Evolutionary conservation across 2,329 filamentous ascomycete species (phyloP).

Genomic region (Cercospora sesami): DNA sequence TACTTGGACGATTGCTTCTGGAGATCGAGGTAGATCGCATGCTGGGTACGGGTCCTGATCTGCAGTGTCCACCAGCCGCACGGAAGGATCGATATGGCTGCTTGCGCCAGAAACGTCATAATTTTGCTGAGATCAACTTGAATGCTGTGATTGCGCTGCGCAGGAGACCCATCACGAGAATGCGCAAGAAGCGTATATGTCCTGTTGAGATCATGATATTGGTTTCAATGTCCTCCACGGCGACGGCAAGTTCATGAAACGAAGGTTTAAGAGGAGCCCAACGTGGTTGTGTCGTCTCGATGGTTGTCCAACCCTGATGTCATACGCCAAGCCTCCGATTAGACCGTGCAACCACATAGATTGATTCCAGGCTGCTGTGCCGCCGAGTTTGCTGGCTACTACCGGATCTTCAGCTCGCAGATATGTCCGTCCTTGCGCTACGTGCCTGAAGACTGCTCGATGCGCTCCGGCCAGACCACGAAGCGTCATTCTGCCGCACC

Average conservation of each 20-base stretch:
- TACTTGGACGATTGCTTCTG: background rate
- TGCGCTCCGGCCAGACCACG: too few relatives aligned
- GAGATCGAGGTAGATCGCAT: background rate
- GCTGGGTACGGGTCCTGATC: background rate
- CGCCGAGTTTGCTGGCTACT: background rate
- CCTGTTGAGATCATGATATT: background rate
- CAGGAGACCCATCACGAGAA: background rate
- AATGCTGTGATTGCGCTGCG: background rate
- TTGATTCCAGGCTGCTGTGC: background rate
- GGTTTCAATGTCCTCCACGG: background rate
- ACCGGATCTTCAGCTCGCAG: background rate
- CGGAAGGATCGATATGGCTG: background rate
- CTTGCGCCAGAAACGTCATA: background rate
- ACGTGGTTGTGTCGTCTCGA: background rate
- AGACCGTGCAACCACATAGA: background rate
- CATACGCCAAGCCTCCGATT: background rate
- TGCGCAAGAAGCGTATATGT: background rate
- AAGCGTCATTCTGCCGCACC: too few relatives aligned
- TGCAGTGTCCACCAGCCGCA: background rate
- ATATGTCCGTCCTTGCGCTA: background rate
- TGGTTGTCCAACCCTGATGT: background rate
- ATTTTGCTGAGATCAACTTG: background rate
- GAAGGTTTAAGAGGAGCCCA: background rate
- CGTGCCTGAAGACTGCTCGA: too few relatives aligned
- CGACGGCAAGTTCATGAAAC: background rate